Evolutionary conservation across 805 yeast genomes (phyloP).

Genomic region (Lachancea thermotolerans): DNA sequence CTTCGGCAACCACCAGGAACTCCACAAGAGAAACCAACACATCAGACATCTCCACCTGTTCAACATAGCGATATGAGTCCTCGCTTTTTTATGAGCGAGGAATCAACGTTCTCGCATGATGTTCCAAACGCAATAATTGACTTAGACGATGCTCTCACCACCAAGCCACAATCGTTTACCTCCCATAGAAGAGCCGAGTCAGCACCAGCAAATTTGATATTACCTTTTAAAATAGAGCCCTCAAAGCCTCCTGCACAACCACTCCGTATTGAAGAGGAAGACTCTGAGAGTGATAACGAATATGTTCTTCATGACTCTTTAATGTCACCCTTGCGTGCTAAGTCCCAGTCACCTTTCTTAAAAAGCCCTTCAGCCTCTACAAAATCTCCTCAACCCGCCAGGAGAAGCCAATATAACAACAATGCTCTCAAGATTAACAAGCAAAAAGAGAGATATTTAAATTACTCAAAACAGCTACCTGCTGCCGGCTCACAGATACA

Average conservation of each 20-base stretch:
- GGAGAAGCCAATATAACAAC: constrained; percentile 24
- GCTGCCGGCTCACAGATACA: constrained; percentile 10
- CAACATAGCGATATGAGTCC: constrained; percentile 17
- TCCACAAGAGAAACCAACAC: constrained; percentile 1
- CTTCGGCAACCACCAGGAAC: constrained; percentile 20
- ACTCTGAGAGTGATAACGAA: constrained; percentile 21
- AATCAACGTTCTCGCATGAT: constrained; percentile 27
- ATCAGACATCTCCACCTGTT: constrained; percentile 3
- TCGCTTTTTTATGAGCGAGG: constrained; percentile 29
- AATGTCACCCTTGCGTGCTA: constrained; percentile 18
- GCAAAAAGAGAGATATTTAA: constrained; percentile 29
- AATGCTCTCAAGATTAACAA: constrained; percentile 28
- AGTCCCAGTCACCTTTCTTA: constrained; percentile 29
- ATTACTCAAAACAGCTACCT: constrained; percentile 27
- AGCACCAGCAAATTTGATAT: constrained; percentile 45
- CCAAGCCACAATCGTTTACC: constrained; percentile 28
- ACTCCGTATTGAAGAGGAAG: constrained; percentile 11
- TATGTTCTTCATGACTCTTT: constrained; percentile 20
- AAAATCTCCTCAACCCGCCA: constrained; percentile 36
- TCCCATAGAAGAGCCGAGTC: constrained; percentile 49
- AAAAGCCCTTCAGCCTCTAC: constrained; percentile 30
- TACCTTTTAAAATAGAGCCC: constrained; percentile 11
- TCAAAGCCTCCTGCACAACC: constrained; percentile 2
- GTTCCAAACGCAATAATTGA: constrained; percentile 53
- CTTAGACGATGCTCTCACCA: constrained; percentile 44